Evolutionary conservation across 306 rosid genomes (phyloP).

Genomic region (Corylus americana): DNA sequence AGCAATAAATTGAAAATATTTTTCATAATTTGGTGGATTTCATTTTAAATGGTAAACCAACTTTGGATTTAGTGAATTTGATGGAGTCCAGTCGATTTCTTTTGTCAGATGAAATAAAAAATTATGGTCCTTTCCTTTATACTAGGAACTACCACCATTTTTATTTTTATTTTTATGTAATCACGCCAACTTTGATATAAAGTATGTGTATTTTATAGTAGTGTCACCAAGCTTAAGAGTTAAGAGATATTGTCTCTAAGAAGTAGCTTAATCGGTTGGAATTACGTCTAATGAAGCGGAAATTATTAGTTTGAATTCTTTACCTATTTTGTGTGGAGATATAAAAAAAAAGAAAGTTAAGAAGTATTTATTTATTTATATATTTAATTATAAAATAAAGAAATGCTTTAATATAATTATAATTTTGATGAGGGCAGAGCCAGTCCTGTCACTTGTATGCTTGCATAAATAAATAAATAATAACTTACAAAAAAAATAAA

Average conservation of each 20-base stretch:
- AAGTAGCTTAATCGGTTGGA: too few relatives aligned
- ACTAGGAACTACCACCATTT: background rate
- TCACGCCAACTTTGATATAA: background rate
- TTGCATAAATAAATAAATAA: background rate
- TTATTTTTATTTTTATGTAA: background rate
- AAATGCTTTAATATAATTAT: background rate
- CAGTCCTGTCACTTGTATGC: background rate
- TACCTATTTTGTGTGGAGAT: too few relatives aligned
- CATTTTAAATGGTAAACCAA: background rate
- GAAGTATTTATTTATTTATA: background rate
- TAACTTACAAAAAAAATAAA: background rate
- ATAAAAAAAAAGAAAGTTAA: too few relatives aligned
- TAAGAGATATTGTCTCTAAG: too few relatives aligned
- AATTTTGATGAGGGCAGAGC: background rate
- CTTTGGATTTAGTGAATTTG: conserved; percentile 1
- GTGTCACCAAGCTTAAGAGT: background rate
- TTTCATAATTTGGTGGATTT: conserved; percentile 4
- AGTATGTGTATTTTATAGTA: background rate
- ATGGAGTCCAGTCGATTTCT: background rate
- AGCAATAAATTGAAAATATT: background rate
- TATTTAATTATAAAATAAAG: background rate
- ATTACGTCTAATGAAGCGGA: too few relatives aligned
- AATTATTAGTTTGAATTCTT: too few relatives aligned
- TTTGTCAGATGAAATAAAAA: background rate
- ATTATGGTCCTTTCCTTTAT: too few relatives aligned